These are phyloP conservation scores for Cynara cardunculus DNA, from an alignment of 129 eudicot genomes.

Conservation along the genomic window DNA sequence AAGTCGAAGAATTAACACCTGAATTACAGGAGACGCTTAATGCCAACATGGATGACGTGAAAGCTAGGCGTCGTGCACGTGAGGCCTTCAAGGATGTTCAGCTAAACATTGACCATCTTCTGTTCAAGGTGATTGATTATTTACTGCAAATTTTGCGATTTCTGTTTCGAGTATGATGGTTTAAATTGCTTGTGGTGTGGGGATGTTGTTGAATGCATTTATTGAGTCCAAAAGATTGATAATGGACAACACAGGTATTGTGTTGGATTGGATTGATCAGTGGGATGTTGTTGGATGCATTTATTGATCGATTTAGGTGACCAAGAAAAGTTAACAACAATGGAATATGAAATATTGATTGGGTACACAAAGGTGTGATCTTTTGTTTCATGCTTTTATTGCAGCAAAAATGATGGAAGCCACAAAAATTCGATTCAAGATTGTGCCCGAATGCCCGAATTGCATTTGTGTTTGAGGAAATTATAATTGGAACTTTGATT, in stretches of 20 bases:
- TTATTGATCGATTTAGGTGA: conserved; percentile 14
- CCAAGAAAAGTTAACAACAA: neutral
- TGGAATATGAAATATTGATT: neutral
- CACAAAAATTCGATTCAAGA: neutral
- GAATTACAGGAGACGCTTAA: conserved; percentile 55
- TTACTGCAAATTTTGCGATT: neutral
- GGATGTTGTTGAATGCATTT: conserved; percentile 2
- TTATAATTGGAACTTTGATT: neutral
- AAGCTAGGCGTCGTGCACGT: conserved; percentile 83
- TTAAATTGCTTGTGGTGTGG: neutral
- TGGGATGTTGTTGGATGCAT: conserved; percentile 21
- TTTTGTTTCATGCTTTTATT: conserved; percentile 6
- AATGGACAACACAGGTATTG: conserved; percentile 1
- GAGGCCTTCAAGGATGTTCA: conserved; percentile 91
- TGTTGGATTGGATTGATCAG: conserved; percentile 23
- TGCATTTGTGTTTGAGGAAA: neutral
- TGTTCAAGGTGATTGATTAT: conserved; percentile 63
- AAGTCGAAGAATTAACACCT: conserved; percentile 20
- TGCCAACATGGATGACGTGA: conserved; percentile 77
- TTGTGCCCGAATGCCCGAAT: conserved; percentile 12
- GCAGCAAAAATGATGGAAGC: neutral
- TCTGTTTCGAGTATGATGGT: neutral
- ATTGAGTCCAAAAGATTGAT: neutral
- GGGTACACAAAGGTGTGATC: neutral
- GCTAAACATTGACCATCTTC: conserved; percentile 75